Conservation (phyloP, 1,139 yeast species). For the Chernovozyma sophiae-reginae region DNA sequence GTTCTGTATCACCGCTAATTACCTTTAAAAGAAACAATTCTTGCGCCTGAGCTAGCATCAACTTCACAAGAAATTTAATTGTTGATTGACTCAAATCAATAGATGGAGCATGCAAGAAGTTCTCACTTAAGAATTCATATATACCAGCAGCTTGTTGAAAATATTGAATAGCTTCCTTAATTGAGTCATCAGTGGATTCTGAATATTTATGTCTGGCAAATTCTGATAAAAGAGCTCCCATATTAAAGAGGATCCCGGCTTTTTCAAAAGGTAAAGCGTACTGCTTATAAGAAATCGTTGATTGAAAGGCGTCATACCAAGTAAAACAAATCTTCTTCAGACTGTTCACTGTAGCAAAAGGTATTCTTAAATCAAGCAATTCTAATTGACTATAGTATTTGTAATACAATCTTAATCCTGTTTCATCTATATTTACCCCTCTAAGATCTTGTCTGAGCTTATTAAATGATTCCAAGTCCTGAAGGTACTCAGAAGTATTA, state of each 20-base stretch:
- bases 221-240: slow-evolving; percentile 32
- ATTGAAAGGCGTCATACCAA: slow-evolving; percentile 75
- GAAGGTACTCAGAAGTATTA: slow-evolving; percentile 49
- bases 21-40: slow-evolving; percentile 72
- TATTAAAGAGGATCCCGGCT: slow-evolving; percentile 76
- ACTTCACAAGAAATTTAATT: slow-evolving; percentile 55
- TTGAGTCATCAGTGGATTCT: slow-evolving; percentile 37
- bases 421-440: slow-evolving; percentile 51
- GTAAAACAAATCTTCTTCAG: slow-evolving; percentile 54
- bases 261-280: slow-evolving; percentile 80
- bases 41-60: slow-evolving; percentile 85
- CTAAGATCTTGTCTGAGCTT: slow-evolving; percentile 60
- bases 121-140: slow-evolving; percentile 66
- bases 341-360: slow-evolving; percentile 55
- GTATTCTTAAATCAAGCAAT: slow-evolving; percentile 70
- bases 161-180: slow-evolving; percentile 54
- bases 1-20: slow-evolving; percentile 45
- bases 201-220: slow-evolving; percentile 51
- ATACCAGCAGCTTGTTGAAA: slow-evolving; percentile 82
- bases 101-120: slow-evolving; percentile 88
- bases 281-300: slow-evolving; percentile 36
- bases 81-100: slow-evolving; percentile 71
- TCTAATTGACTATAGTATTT: slow-evolving; percentile 82
- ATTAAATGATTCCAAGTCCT: slow-evolving; percentile 53
- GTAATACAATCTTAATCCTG: slow-evolving; percentile 52